Conservation (phyloP, 23 red algal species). For the Gracilariopsis chorda region DNA sequence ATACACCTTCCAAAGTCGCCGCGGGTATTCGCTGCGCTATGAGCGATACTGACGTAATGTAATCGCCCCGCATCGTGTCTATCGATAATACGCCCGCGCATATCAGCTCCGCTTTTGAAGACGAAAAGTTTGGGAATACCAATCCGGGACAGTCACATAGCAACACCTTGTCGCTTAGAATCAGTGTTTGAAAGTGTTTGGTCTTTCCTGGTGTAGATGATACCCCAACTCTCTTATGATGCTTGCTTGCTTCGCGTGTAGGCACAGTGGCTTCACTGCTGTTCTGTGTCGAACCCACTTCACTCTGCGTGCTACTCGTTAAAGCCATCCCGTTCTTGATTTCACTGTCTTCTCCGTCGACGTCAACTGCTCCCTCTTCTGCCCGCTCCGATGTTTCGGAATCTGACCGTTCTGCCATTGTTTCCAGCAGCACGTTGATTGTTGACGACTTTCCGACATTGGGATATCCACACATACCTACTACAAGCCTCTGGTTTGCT, state of each 20-base stretch:
- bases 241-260: neutral
- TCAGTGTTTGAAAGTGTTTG: constrained; percentile 95
- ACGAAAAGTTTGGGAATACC: constrained; percentile 94
- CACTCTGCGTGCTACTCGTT: neutral
- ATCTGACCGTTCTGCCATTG: neutral
- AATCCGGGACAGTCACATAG: constrained; percentile 97
- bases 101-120: constrained; percentile 80
- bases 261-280: neutral
- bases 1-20: constrained; percentile 47
- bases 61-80: constrained; percentile 81
- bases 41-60: constrained; percentile 46
- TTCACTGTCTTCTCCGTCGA: neutral
- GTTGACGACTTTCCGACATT: constrained; percentile 99
- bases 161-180: constrained; percentile 56
- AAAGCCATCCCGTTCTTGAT: neutral
- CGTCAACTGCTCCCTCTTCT: neutral
- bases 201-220: constrained; percentile 95
- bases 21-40: constrained; percentile 71
- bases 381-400: neutral
- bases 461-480: constrained; percentile 97
- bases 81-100: constrained; percentile 89
- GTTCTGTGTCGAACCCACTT: neutral
- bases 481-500: constrained; percentile 44
- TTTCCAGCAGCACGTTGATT: constrained; percentile 85
- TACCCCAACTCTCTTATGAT: constrained; percentile 78